Percentiles rank a stretch among this genome's conserved stretches.
These are phyloP conservation scores for Austropuccinia psidii DNA, from an alignment of 1,284 basidiomycete species.

Conservation along the genomic window DNA sequence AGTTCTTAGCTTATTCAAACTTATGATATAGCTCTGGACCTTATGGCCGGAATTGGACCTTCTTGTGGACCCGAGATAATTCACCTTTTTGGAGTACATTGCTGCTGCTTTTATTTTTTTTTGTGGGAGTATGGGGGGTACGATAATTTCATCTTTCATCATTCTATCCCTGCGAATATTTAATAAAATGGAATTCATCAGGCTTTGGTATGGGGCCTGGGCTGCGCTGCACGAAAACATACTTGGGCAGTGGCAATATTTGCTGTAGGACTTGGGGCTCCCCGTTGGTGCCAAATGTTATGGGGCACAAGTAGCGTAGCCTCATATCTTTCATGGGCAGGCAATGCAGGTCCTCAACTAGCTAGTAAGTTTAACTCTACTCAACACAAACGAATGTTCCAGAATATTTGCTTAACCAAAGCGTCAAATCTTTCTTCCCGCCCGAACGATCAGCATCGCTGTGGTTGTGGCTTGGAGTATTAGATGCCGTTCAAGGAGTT, in stretches of 20 bases:
- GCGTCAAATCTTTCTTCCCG: constrained; percentile 16
- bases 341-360: constrained; percentile 70
- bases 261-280: constrained; percentile 81
- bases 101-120: constrained; percentile 70
- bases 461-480: constrained; percentile 87
- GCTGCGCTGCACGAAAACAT: constrained; percentile 77
- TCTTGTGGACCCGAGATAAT: constrained; percentile 68
- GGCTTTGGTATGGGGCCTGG: constrained; percentile 61
- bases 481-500: constrained; percentile 85
- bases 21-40: constrained; percentile 22
- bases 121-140: constrained; percentile 71
- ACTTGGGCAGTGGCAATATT: constrained; percentile 92
- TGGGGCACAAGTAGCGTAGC: constrained; percentile 79
- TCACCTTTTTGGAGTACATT: constrained; percentile 77
- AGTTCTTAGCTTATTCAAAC: neutral
- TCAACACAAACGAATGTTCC: neutral
- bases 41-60: constrained; percentile 82
- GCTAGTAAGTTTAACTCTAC: constrained; percentile 15
- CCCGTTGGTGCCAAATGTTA: constrained; percentile 79
- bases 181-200: neutral
- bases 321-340: constrained; percentile 84
- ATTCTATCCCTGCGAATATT: too few species aligned
- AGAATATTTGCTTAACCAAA: too few species aligned
- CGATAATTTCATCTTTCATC: constrained; percentile 45
- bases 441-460: constrained; percentile 58